A percentile compares a stretch with the other conserved stretches of the same genome.
Conservation (phyloP, 331 rosid species). For the Spiraea crenata region DNA sequence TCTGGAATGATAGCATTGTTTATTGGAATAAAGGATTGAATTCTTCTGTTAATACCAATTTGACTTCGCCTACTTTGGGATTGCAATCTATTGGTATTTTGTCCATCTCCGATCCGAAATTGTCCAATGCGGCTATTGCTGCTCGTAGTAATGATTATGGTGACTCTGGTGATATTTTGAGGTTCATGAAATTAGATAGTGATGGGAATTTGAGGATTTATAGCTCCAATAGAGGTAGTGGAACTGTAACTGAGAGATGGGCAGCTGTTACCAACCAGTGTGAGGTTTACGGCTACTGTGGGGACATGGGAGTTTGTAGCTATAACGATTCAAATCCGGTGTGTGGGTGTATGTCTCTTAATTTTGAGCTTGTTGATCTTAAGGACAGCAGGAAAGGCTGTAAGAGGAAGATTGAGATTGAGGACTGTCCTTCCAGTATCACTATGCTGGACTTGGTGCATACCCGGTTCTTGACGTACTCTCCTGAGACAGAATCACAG, state of each 20-base stretch:
- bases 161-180: slow-evolving; percentile 40
- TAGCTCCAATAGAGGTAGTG: slow-evolving; percentile 49
- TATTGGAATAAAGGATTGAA: slow-evolving; percentile 67
- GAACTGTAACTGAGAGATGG: slow-evolving; percentile 46
- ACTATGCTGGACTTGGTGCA: slow-evolving; percentile 51
- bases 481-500: slow-evolving; percentile 32
- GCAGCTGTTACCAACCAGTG: slow-evolving; percentile 76
- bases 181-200: slow-evolving; percentile 57
- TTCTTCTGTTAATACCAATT: slow-evolving; percentile 40
- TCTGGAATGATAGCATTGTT: slow-evolving; percentile 44
- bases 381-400: slow-evolving; percentile 63
- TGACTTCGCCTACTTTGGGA: slow-evolving; percentile 43
- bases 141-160: slow-evolving; percentile 82
- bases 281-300: slow-evolving; percentile 73
- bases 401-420: slow-evolving; percentile 55
- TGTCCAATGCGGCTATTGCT: slow-evolving; percentile 29
- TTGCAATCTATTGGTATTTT: slow-evolving; percentile 48
- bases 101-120: slow-evolving; percentile 42
- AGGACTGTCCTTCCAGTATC: slow-evolving; percentile 46
- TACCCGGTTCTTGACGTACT: slow-evolving; percentile 54
- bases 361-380: slow-evolving; percentile 58
- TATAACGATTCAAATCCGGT: slow-evolving; percentile 58
- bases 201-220: slow-evolving; percentile 86
- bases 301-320: slow-evolving; percentile 72
- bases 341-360: slow-evolving; percentile 73